Percentiles rank a stretch among this genome's conserved stretches.
These are phyloP conservation scores for Diaporthe velutina DNA, from an alignment of 2,329 filamentous ascomycete genomes.

Conservation along the genomic window DNA sequence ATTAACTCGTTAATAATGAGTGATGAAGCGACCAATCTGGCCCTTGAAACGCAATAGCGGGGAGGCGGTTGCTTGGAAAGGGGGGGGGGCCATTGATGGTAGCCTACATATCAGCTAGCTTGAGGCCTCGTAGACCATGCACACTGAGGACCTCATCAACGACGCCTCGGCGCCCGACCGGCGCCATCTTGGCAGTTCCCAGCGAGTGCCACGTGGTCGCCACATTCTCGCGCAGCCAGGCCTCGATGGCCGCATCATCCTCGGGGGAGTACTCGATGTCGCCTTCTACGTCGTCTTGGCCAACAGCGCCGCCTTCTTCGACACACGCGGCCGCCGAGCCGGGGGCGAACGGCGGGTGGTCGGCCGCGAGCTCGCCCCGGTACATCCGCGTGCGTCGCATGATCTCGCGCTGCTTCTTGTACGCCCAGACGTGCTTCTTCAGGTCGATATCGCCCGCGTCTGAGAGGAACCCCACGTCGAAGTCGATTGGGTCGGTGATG, in stretches of 20 bases:
- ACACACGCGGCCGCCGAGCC: conserved; percentile 55
- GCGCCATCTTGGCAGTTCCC: conserved; percentile 61
- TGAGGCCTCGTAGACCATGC: conserved; percentile 56
- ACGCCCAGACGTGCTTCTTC: conserved; percentile 70
- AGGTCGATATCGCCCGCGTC: not conserved
- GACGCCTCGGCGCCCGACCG: conserved; percentile 55
- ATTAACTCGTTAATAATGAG: not conserved
- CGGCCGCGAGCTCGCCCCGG: conserved; percentile 57
- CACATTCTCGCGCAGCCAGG: conserved; percentile 54
- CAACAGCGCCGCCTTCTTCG: conserved; percentile 45
- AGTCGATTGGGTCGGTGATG: not conserved
- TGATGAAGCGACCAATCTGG: not conserved
- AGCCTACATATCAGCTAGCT: conserved; percentile 51
- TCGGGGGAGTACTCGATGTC: conserved; percentile 62
- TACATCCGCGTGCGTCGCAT: conserved; percentile 66
- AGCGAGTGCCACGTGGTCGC: conserved; percentile 59
- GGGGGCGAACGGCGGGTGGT: conserved; percentile 59
- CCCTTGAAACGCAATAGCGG: not conserved
- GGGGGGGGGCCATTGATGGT: not conserved
- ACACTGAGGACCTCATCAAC: conserved; percentile 58
- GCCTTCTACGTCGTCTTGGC: conserved; percentile 42
- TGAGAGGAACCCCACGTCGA: not conserved
- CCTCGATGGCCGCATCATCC: conserved; percentile 61
- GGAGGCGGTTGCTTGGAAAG: too few species aligned
- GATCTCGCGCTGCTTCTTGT: conserved; percentile 74